Evolutionary conservation across 164 flowering plant species (phyloP), one percentile per base, ranked within the genome.

Genomic region (Hamamelis virginiana): DNA sequence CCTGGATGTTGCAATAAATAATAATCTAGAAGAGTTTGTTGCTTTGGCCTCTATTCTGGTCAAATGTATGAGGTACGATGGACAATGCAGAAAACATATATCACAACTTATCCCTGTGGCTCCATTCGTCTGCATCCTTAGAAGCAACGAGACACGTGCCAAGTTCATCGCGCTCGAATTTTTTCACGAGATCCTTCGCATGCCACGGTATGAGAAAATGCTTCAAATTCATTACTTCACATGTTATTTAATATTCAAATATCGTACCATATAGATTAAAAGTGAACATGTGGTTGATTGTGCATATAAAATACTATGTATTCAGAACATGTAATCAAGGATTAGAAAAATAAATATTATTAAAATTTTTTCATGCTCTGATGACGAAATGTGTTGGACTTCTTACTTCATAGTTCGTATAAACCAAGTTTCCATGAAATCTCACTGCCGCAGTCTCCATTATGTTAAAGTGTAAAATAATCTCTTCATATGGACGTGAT

Each of bases 11-110:
- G 83, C 84, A 53, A 78, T 71, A 65, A 59, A 65, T 58, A 61
- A 57, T 22, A 78, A 82, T 67, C 55, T 63, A 41, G 87, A 81
- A 59, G 94, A 84, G 74, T 69, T 75, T 6, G 65, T 80, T 43
- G 78, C 92, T 63, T 76, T 85, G 82, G 87, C 87, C 52, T 71
- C 78, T 47, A 72, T 91, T 75, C 82, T 91, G 18, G 74, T 85
- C 23, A 86, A 78, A 63, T 87, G 97, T 75, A 86, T 89, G 90
- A 80, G 69, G 70, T 88, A 75, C 72, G 91, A 89, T 77, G 92
- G 89, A 50, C 70, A 82, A 33, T 85, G 91, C 76, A 89, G 89
- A 71, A 81, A 75, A 27, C 77, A 80, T 62, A 62, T 89, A 23
- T 77, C 84, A 1, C 75, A 83, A 58, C 70, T 38, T 64, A 71